These are phyloP conservation scores for Cystofilobasidium ferigula DNA, from an alignment of 768 basidiomycete genomes.

Conservation along the genomic window DNA sequence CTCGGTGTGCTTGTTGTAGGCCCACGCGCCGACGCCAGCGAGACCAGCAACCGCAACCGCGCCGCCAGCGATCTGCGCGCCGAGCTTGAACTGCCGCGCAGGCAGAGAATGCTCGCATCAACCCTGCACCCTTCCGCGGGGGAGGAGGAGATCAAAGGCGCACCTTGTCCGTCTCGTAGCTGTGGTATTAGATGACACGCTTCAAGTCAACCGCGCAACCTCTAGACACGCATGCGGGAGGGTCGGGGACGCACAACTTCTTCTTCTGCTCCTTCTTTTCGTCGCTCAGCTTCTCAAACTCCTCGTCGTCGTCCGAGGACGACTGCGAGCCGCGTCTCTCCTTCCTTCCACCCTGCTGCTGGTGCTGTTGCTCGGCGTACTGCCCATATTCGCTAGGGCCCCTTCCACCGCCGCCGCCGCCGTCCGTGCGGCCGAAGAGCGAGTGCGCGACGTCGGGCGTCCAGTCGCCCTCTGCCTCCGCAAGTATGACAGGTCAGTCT, in stretches of 20 bases:
- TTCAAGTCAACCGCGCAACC: not conserved
- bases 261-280: not conserved
- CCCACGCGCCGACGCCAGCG: not conserved
- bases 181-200: not conserved
- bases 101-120: too few species aligned
- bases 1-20: conserved; percentile 5
- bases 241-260: not conserved
- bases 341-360: not conserved
- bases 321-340: too few species aligned
- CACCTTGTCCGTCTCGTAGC: conserved; percentile 7
- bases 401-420: too few species aligned
- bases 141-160: not conserved
- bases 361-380: not conserved
- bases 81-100: not conserved
- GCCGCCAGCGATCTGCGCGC: not conserved
- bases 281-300: not conserved
- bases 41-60: not conserved
- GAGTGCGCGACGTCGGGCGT: not conserved
- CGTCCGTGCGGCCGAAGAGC: not conserved
- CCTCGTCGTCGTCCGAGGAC: not conserved
- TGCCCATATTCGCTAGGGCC: too few species aligned
- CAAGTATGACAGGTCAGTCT: not conserved
- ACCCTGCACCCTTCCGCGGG: too few species aligned
- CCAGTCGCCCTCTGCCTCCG: not conserved
- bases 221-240: not conserved